A percentile compares a stretch with the other conserved stretches of the same genome.
These are phyloP conservation scores for Rubroboletus pulcherrimus DNA, from an alignment of 768 basidiomycete genomes.

Conservation along the genomic window DNA sequence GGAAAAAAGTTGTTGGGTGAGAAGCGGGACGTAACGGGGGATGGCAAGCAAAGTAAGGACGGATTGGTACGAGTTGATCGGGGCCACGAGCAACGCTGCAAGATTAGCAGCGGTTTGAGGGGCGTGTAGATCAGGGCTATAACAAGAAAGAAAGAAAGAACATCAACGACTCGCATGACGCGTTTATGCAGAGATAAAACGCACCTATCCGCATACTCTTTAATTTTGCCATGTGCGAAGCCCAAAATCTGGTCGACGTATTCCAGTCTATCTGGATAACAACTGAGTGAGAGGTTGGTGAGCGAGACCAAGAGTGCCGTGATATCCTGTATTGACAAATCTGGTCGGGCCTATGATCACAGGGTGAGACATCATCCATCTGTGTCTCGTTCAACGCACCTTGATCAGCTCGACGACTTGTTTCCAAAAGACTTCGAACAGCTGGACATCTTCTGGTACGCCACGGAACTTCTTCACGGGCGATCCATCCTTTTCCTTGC, in stretches of 20 bases:
- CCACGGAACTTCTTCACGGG: slow-evolving; percentile 85
- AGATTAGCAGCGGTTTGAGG: slow-evolving; percentile 86
- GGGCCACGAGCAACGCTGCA: slow-evolving; percentile 86
- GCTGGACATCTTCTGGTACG: slow-evolving; percentile 88
- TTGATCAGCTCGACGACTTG: slow-evolving; percentile 98
- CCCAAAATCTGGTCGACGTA: slow-evolving; percentile 95
- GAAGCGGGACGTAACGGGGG: slow-evolving; percentile 81
- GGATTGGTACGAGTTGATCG: slow-evolving; percentile 94
- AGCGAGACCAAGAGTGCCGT: slow-evolving; percentile 94
- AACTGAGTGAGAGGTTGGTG: slow-evolving; percentile 91
- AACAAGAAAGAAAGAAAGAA: not conserved
- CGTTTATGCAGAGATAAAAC: slow-evolving; percentile 4
- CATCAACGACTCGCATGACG: slow-evolving; percentile 3
- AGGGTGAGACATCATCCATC: not conserved
- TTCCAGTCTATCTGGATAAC: slow-evolving; percentile 95
- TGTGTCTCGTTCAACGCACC: slow-evolving; percentile 42
- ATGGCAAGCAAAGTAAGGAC: slow-evolving; percentile 96
- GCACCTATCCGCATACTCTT: slow-evolving; percentile 79
- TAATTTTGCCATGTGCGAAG: slow-evolving; percentile 83
- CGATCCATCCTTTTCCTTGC: slow-evolving; percentile 54
- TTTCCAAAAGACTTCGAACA: slow-evolving; percentile 99
- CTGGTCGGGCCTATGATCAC: slow-evolving; percentile 78
- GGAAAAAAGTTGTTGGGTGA: slow-evolving; percentile 82
- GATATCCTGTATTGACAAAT: slow-evolving; percentile 95
- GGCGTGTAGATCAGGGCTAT: slow-evolving; percentile 82